Conservation (phyloP, 1,139 yeast genomes). For the Wickerhamomyces sp. region DNA sequence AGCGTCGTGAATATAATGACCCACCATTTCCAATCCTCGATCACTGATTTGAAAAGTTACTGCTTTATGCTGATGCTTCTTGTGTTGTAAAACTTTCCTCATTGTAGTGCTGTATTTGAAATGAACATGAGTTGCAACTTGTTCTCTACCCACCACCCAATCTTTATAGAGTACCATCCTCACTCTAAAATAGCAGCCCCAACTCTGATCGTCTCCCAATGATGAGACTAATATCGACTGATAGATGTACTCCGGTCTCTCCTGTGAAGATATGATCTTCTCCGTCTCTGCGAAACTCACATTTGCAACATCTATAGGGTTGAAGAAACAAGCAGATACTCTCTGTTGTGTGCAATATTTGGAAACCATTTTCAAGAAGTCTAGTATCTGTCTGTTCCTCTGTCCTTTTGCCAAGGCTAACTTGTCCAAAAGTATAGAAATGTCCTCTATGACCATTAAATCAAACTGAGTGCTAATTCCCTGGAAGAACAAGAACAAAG, state of each 20-base stretch:
- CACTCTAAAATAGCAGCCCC: conserved; percentile 15
- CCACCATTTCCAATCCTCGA: too few relatives aligned
- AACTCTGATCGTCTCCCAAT: conserved; percentile 16
- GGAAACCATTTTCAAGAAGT: conserved; percentile 12
- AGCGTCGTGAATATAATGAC: too few relatives aligned
- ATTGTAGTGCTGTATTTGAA: conserved; percentile 14
- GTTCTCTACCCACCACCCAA: conserved; percentile 8
- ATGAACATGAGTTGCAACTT: conserved; percentile 13
- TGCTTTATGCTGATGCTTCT: conserved; percentile 5
- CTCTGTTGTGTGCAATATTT: conserved; percentile 12
- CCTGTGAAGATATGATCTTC: conserved; percentile 4
- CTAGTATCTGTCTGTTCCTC: conserved; percentile 9
- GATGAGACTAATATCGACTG: conserved; percentile 19
- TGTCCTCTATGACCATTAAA: conserved; percentile 20
- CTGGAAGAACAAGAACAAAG: conserved; percentile 14
- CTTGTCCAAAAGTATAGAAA: conserved; percentile 12
- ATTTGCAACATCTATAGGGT: conserved; percentile 11
- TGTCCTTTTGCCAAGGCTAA: conserved; percentile 6
- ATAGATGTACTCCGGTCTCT: conserved; percentile 8
- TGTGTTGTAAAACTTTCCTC: conserved; percentile 9
- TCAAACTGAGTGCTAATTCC: conserved; percentile 7
- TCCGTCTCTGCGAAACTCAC: conserved; percentile 19
- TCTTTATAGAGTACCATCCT: conserved; percentile 20
- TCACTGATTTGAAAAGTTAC: conserved; percentile 8
- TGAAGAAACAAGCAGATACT: conserved; percentile 13